Evolutionary conservation across 495 filamentous ascomycete genomes (phyloP), one percentile per base, ranked within the genome.

Genomic region (Aspergillus kassunensis): DNA sequence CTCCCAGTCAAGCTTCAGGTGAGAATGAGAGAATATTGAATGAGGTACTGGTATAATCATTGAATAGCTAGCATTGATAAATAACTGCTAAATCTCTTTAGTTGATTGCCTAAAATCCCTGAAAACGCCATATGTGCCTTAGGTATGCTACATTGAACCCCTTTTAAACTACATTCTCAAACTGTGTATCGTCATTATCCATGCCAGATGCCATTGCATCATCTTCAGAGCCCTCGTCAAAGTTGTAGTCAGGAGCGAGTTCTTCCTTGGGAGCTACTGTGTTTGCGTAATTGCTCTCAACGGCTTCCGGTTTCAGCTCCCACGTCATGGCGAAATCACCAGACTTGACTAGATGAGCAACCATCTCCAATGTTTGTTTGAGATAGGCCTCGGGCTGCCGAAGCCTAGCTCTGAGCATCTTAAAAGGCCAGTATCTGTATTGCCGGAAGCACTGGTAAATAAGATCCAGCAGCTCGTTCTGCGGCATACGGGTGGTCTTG

Each of bases 301-400:
- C 74, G 45, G 87, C 85, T 56, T 92, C 89, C 10, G 81, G 76
- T 63, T 87, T 90, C 27, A 97, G 69, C 49, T 83, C 84, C 84
- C 88, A 98, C 40, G 85, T 84, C 63, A 86, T 89, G 24, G 89
- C 86, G 66, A 90, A 95, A 10, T 80, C 74, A 20, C 93, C 93
- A 15, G 80, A 78, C 63, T 89, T 87, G 55, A 91, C 83, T 40
- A 96, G 69, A 12, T 84, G 78, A 1, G 90, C 95, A 49, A 97
- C 80, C 65, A 89, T 80, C 51, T 90, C 86, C 53, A 98, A 66
- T 1, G 82, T 85, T 66, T 95, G 81, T 53, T 90, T 90, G 42
- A 98, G 82, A 65, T 90, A 98, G 4, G 86, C 85, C 64, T 98
- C 93, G 0, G 93, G 93, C 72, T 98, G 93, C 44, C 80, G 74